Conservation (phyloP, 139 green algal species). For the Trebouxia sp. region DNA sequence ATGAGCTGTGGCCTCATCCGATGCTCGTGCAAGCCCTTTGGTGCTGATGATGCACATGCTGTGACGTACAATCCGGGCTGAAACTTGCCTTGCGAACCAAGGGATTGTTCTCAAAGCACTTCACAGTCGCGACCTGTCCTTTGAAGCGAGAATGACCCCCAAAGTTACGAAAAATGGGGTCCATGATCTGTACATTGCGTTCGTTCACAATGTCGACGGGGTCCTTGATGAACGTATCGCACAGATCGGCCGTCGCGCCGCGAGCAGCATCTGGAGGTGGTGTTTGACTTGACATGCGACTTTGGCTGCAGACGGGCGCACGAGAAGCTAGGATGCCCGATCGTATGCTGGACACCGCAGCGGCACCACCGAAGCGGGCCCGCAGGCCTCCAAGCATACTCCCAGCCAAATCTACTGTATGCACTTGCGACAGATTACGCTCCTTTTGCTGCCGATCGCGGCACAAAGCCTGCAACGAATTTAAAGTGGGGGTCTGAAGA, state of each 20-base stretch:
- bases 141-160: conserved; percentile 72
- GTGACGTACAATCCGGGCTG: neutral
- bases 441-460: neutral
- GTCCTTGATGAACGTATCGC: conserved; percentile 73
- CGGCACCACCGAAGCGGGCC: neutral
- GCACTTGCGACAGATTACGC: no score
- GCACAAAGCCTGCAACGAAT: no score
- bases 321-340: neutral
- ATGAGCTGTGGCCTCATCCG: neutral
- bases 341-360: neutral
- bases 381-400: neutral
- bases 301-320: no score
- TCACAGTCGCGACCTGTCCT: conserved; percentile 74
- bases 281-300: conserved; percentile 31
- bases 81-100: conserved; percentile 72
- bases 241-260: conserved; percentile 82
- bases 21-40: neutral
- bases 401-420: no score
- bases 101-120: conserved; percentile 95
- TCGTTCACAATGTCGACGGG: conserved; percentile 59
- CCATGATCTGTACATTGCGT: conserved; percentile 47
- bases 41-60: neutral
- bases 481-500: no score
- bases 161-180: conserved; percentile 72
- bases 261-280: conserved; percentile 71